Evolutionary conservation across 176 grass and related monocot species (phyloP), one percentile per base, ranked within the genome.

Genomic region (Carex littledalei): DNA sequence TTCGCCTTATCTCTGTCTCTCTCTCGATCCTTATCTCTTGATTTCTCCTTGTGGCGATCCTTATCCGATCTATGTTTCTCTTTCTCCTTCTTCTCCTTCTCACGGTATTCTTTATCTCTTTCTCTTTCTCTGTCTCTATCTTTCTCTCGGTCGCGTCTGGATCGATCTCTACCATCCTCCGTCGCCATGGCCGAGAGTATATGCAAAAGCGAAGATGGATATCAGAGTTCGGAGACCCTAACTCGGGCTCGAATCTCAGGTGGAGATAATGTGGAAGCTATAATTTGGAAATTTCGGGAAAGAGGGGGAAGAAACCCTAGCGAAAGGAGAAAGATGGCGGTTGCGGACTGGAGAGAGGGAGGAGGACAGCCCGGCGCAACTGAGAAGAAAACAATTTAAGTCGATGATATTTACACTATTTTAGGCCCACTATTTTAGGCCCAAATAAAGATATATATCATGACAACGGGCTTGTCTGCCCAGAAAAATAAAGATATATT

Each of bases 51-150:
- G 79, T 55, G 86, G 34, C 84, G 88, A 57, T 66, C 80, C n/a
- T 90, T 88, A 0, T 72, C 67, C 50, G 66, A 72, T 85, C 70
- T 85, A 20, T 85, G 68, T 5, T 88, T 87, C 1, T 93, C 91
- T 64, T 85, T 77, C 18, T 88, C 86, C 79, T 58, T 55, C 35
- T 91, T 84, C 37, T 88, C 84, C 29, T 84, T 62, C 39, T 84
- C 81, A 0, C 58, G 57, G 34, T 82, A 32, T 29, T 78, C 74
- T 55, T 78, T 78, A 8, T 78, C 74, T 31, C 71, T 76, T 32
- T 65, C 32, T 59, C 57, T n/a, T n/a, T 70, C 68, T 29, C 64
- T 67, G 16, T 80, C 78, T 45, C 79, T 60, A 21, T 81, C 52
- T 43, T 52, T 83, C 41, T 68, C 81, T 52, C 60, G 18, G 41